Evolutionary conservation across 2,329 filamentous ascomycete genomes (phyloP).

Genomic region (Colletotrichum sp.): DNA sequence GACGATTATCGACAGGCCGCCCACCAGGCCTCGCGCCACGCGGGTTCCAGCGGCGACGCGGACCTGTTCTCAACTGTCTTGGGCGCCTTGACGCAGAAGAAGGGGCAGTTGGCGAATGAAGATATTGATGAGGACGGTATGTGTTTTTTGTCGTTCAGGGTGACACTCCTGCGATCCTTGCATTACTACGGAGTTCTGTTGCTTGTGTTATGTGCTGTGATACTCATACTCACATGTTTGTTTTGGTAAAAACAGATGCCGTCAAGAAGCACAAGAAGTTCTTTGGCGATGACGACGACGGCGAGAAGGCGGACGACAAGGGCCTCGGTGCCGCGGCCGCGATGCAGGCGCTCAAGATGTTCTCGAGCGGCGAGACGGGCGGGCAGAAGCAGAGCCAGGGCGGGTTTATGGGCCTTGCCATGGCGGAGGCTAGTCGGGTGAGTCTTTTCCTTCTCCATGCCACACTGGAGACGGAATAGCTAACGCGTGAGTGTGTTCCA

Average conservation of each 20-base stretch:
- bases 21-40: slow-evolving; percentile 50
- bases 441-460: slow-evolving; percentile 11
- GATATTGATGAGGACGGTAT: slow-evolving; percentile 56
- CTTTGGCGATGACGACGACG: slow-evolving; percentile 61
- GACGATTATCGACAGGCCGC: slow-evolving; percentile 55
- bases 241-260: slow-evolving; percentile 54
- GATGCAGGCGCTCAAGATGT: slow-evolving; percentile 83
- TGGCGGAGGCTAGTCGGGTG: slow-evolving; percentile 85
- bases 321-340: slow-evolving; percentile 76
- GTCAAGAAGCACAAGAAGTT: slow-evolving; percentile 78
- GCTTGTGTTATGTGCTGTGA: not conserved
- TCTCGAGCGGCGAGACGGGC: slow-evolving; percentile 61
- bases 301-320: slow-evolving; percentile 51
- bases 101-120: slow-evolving; percentile 50
- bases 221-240: not conserved
- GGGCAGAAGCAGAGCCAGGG: slow-evolving; percentile 67
- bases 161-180: not conserved
- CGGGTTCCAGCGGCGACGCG: slow-evolving; percentile 50
- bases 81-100: slow-evolving; percentile 52
- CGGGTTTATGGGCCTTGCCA: slow-evolving; percentile 82
- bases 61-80: slow-evolving; percentile 57
- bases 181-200: too few species aligned
- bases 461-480: not conserved
- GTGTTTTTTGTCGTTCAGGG: too few species aligned
- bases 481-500: slow-evolving; percentile 26